phyloP scores from a whole-genome alignment of 805 yeast species.

The Wickerhamomyces rabaulensis region DNA sequence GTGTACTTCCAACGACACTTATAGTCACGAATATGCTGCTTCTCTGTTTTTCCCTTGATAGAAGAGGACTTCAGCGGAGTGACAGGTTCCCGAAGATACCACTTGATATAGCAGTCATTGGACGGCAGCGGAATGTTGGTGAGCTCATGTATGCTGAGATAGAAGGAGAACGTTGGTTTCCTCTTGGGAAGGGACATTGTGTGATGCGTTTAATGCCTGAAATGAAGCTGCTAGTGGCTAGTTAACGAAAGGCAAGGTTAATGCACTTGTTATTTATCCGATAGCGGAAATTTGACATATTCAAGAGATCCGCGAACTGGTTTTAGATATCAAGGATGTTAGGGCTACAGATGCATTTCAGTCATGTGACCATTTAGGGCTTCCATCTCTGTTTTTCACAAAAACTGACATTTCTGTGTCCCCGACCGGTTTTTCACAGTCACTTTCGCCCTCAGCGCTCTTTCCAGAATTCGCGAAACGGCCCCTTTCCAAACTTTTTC shows the following conservation, averaged over 20 bases:
- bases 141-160: slow-evolving; percentile 58
- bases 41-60: slow-evolving; percentile 40
- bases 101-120: slow-evolving; percentile 62
- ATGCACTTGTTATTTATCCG: too few relatives aligned
- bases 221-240: too few relatives aligned
- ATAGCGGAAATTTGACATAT: background rate
- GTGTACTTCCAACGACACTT: slow-evolving; percentile 44
- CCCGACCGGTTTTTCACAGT: background rate
- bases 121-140: slow-evolving; percentile 80
- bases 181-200: slow-evolving; percentile 10
- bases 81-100: slow-evolving; percentile 53
- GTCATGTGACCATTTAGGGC: background rate
- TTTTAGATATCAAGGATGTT: too few relatives aligned
- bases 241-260: too few relatives aligned
- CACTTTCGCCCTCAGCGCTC: background rate
- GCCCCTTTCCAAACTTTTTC: background rate
- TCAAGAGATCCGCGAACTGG: background rate
- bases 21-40: slow-evolving; percentile 43
- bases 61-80: slow-evolving; percentile 14
- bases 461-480: background rate
- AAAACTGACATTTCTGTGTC: background rate
- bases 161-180: slow-evolving; percentile 59
- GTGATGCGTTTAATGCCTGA: background rate
- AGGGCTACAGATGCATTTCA: too few relatives aligned
- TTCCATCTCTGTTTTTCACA: background rate